Evolutionary conservation across 495 filamentous ascomycete species (phyloP).

Genomic region (Pyrenopolyporus hunteri): DNA sequence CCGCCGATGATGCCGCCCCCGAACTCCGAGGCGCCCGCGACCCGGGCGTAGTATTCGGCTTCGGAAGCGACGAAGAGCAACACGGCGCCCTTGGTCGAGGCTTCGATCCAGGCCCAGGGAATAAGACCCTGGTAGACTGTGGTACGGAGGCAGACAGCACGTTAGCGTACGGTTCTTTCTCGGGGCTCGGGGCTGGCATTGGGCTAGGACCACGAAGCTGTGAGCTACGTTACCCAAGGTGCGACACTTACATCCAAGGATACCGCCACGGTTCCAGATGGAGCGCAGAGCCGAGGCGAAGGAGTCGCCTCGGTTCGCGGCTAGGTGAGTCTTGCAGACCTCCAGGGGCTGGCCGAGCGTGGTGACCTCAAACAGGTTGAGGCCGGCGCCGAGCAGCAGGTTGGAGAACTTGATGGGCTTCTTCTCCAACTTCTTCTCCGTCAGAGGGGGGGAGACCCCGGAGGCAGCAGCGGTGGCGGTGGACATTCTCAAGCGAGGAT

Average conservation of each 20-base stretch:
- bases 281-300: slow-evolving; percentile 79
- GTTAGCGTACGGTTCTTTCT: slow-evolving; percentile 5
- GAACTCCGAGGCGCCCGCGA: slow-evolving; percentile 83
- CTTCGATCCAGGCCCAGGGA: slow-evolving; percentile 99
- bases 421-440: slow-evolving; percentile 76
- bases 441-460: slow-evolving; percentile 58
- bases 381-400: slow-evolving; percentile 89
- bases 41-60: slow-evolving; percentile 89
- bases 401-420: slow-evolving; percentile 99
- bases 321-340: slow-evolving; percentile 99
- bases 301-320: slow-evolving; percentile 89
- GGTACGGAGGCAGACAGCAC: slow-evolving; percentile 6
- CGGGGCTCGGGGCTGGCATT: no score
- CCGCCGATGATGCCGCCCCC: slow-evolving; percentile 86
- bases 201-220: no score
- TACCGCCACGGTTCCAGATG: slow-evolving; percentile 93
- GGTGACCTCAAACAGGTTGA: slow-evolving; percentile 98
- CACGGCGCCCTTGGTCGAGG: slow-evolving; percentile 98
- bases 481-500: slow-evolving; percentile 60
- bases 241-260: slow-evolving; percentile 96
- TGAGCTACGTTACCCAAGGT: no score
- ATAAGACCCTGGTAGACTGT: slow-evolving; percentile 99
- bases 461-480: slow-evolving; percentile 60
- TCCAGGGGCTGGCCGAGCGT: slow-evolving; percentile 86
- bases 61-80: slow-evolving; percentile 99